Evolutionary conservation across 169 alveolate genomes (phyloP).

Genomic region (Eimeria acervulina): DNA sequence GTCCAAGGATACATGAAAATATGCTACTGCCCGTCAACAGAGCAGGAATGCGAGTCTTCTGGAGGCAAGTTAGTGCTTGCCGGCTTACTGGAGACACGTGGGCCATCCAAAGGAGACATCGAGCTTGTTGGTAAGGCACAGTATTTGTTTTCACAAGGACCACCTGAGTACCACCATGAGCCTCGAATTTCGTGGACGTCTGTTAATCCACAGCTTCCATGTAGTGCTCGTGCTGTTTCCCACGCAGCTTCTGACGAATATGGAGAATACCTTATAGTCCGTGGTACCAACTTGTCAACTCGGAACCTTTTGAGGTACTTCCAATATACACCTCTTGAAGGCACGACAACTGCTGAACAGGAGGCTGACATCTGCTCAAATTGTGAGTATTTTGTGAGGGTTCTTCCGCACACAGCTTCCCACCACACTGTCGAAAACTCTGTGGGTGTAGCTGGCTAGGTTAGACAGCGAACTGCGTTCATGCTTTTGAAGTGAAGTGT

Average conservation of each 20-base stretch:
- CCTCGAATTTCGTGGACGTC: background rate
- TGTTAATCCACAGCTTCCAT: background rate
- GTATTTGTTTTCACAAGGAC: background rate
- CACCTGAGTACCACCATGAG: background rate
- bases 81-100: slow-evolving; percentile 55
- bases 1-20: slow-evolving; percentile 52
- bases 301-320: slow-evolving; percentile 64
- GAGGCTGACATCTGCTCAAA: slow-evolving; percentile 71
- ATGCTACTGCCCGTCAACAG: slow-evolving; percentile 80
- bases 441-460: background rate
- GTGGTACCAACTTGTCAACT: slow-evolving; percentile 66
- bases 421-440: background rate
- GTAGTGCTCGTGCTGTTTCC: background rate
- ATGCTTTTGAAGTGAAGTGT: background rate
- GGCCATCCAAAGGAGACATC: slow-evolving; percentile 69
- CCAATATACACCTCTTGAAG: slow-evolving; percentile 29
- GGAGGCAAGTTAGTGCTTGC: slow-evolving; percentile 63
- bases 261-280: slow-evolving; percentile 73
- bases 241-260: slow-evolving; percentile 57
- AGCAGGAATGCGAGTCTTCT: slow-evolving; percentile 21
- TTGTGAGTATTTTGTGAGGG: slow-evolving; percentile 26
- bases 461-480: background rate
- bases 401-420: background rate
- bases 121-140: slow-evolving; percentile 59
- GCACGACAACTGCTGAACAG: background rate